Evolutionary conservation across 2,329 filamentous ascomycete species (phyloP).

Genomic region (Scytalidium sp.): DNA sequence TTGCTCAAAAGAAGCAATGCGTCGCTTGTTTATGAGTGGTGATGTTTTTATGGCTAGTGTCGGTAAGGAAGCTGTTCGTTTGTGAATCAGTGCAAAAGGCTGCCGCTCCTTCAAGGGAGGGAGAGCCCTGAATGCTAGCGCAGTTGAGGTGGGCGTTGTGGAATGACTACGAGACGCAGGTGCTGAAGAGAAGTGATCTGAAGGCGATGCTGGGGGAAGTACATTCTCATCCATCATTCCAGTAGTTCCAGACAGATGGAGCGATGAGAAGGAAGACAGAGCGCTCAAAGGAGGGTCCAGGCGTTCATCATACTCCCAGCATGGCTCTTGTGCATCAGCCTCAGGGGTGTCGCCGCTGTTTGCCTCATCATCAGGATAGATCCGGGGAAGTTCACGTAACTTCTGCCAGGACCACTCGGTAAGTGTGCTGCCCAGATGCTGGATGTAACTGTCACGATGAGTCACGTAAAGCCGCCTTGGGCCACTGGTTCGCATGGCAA

Average conservation of each 20-base stretch:
- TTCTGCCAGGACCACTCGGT: conserved; percentile 69
- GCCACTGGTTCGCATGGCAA: conserved; percentile 69
- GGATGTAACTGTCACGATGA: conserved; percentile 70
- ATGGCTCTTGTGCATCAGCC: conserved; percentile 60
- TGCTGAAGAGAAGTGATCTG: conserved; percentile 28
- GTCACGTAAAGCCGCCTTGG: conserved; percentile 71
- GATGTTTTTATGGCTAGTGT: conserved; percentile 36
- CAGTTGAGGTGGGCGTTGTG: conserved; percentile 21
- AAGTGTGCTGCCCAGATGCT: conserved; percentile 43
- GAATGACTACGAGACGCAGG: conserved; percentile 20
- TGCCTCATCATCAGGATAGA: conserved; percentile 45
- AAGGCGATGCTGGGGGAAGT: conserved; percentile 20
- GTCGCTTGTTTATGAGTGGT: conserved; percentile 35
- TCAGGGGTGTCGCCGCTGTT: conserved; percentile 50
- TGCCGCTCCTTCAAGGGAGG: conserved; percentile 24
- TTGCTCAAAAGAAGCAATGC: conserved; percentile 41
- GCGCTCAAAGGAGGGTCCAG: conserved; percentile 55
- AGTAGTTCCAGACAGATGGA: conserved; percentile 32
- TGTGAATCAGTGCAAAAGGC: conserved; percentile 42
- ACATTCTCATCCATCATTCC: conserved; percentile 20
- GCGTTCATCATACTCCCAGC: conserved; percentile 64
- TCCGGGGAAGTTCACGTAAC: conserved; percentile 59
- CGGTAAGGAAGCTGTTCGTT: conserved; percentile 53
- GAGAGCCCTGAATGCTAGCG: conserved; percentile 7
- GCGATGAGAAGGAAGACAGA: conserved; percentile 42